phyloP scores from a whole-genome alignment of 345 rosid genomes.

The Eucalyptus tenuipes region DNA sequence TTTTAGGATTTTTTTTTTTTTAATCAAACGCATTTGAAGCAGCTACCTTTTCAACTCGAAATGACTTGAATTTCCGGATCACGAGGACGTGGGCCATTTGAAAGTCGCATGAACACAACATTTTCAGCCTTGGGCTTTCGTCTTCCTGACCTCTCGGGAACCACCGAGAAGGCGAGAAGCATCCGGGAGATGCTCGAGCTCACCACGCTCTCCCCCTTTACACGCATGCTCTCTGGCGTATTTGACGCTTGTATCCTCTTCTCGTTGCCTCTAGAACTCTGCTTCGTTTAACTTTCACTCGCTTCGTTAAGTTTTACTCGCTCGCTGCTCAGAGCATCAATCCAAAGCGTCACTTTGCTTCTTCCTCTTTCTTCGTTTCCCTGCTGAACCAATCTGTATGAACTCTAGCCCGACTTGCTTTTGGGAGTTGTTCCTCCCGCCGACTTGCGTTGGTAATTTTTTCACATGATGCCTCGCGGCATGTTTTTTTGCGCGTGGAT shows the following conservation, averaged over 20 bases:
- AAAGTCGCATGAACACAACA: rapidly evolving
- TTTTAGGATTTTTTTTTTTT: not conserved
- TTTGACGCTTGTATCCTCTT: not conserved
- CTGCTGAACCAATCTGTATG: not conserved
- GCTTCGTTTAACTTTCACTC: not conserved
- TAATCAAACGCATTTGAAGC: not conserved
- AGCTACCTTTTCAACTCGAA: not conserved
- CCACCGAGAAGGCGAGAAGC: not conserved
- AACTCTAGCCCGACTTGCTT: not conserved
- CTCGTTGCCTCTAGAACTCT: not conserved
- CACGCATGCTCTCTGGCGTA: not conserved
- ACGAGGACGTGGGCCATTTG: not conserved
- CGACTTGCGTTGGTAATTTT: not conserved
- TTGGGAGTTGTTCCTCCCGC: not conserved
- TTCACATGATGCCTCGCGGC: not conserved
- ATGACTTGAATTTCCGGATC: not conserved
- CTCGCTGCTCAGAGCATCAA: not conserved
- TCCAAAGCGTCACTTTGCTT: not conserved
- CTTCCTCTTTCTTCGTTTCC: not conserved
- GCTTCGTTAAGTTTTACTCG: not conserved
- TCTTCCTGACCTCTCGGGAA: not conserved
- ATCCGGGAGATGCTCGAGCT: not conserved
- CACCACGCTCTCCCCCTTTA: not conserved
- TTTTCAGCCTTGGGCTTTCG: not conserved
- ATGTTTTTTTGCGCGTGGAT: not conserved